These are phyloP conservation scores for Sequoia sempervirens DNA, from an alignment of 75 land plant species.

Conservation along the genomic window DNA sequence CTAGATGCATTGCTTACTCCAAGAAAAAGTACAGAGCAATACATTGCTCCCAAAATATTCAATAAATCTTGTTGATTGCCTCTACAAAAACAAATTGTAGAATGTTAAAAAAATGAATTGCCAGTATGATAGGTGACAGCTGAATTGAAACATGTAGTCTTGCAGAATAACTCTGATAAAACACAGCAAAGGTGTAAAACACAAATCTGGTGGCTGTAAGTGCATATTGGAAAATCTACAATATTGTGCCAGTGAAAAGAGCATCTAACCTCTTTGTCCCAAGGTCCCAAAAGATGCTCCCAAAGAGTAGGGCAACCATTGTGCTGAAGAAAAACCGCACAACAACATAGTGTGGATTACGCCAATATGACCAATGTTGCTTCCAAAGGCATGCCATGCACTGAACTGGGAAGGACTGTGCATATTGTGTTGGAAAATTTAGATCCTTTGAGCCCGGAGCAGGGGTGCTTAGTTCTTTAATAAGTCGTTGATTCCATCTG, in stretches of 20 bases:
- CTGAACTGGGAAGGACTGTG: slow-evolving; percentile 49
- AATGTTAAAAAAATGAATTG: background rate
- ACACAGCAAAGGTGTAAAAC: too few relatives aligned
- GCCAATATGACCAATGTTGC: slow-evolving; percentile 79
- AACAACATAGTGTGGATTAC: slow-evolving; percentile 56
- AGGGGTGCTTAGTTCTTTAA: slow-evolving; percentile 54
- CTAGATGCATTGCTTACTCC: slow-evolving; percentile 62
- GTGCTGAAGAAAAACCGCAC: slow-evolving; percentile 73
- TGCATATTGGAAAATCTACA: too few relatives aligned
- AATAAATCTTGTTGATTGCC: slow-evolving; percentile 49
- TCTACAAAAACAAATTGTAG: slow-evolving; percentile 52
- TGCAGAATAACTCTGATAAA: background rate
- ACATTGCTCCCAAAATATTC: slow-evolving; percentile 80
- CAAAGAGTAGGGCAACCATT: slow-evolving; percentile 61
- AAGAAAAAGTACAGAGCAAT: slow-evolving; percentile 63
- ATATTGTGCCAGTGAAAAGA: too few relatives aligned
- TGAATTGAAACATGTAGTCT: background rate
- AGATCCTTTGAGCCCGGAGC: slow-evolving; percentile 49
- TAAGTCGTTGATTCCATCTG: slow-evolving; percentile 50
- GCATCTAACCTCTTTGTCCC: background rate
- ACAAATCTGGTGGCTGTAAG: too few relatives aligned
- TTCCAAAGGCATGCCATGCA: slow-evolving; percentile 78
- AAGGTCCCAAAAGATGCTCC: slow-evolving; percentile 28
- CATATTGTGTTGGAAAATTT: slow-evolving; percentile 51
- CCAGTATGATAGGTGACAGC: background rate